Conservation (phyloP, 441 rosid genomes). For the Biscutella laevigata region DNA sequence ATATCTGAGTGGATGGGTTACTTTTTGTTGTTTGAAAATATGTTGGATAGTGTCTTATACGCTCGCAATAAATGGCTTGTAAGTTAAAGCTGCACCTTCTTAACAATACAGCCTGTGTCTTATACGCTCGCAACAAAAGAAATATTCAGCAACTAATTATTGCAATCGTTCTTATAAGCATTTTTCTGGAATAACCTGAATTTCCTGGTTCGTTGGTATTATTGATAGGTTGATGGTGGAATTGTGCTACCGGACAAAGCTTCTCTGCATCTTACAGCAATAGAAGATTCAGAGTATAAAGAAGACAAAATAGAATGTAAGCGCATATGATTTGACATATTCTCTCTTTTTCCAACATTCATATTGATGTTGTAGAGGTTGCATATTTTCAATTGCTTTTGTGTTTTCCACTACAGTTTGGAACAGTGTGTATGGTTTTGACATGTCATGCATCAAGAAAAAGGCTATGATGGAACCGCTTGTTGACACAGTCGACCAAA, state of each 20-base stretch:
- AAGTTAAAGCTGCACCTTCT: conserved; percentile 33
- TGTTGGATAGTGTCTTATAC: conserved; percentile 82
- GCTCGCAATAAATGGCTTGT: conserved; percentile 99
- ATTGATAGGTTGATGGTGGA: conserved; percentile 61
- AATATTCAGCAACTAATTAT: background rate
- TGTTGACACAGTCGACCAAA: conserved; percentile 87
- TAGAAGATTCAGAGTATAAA: conserved; percentile 95
- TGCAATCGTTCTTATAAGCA: background rate
- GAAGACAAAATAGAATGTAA: conserved; percentile 94
- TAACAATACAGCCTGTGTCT: no score
- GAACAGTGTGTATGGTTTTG: conserved; percentile 89
- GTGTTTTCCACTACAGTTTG: conserved; percentile 49
- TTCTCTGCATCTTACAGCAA: conserved; percentile 79
- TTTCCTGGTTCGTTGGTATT: background rate
- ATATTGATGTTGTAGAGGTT: background rate
- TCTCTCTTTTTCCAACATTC: background rate
- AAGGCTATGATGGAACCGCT: conserved; percentile 95
- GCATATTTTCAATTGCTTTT: background rate
- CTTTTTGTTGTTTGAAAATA: conserved; percentile 87
- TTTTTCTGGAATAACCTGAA: background rate
- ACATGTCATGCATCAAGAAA: conserved; percentile 98
- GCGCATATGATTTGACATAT: conserved; percentile 1
- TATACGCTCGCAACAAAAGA: conserved; percentile 68
- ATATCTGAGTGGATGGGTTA: conserved; percentile 99
- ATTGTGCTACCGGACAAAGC: conserved; percentile 89